Conservation (phyloP, 2,329 filamentous ascomycete genomes). For the Passalora sequoiae region DNA sequence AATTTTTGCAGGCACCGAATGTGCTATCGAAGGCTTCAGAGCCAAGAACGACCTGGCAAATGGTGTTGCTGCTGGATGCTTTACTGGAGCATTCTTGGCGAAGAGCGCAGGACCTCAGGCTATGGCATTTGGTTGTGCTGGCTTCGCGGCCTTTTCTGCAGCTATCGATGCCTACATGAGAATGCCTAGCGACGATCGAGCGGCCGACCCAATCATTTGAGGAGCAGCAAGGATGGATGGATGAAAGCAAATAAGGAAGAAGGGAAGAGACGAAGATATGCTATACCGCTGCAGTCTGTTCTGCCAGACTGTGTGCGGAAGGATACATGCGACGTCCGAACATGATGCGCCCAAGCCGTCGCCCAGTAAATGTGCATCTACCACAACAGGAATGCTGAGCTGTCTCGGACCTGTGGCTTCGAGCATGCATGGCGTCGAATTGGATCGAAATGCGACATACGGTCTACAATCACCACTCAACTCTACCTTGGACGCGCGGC, state of each 20-base stretch:
- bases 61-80: constrained; percentile 78
- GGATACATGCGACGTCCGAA: too few species aligned
- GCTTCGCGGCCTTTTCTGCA: constrained; percentile 87
- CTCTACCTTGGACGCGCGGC: too few species aligned
- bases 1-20: constrained; percentile 88
- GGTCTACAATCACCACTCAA: too few species aligned
- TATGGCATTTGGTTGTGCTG: constrained; percentile 77
- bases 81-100: constrained; percentile 85
- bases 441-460: too few species aligned
- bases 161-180: constrained; percentile 92
- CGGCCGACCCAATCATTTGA: constrained; percentile 36
- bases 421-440: too few species aligned
- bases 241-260: background rate
- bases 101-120: constrained; percentile 85
- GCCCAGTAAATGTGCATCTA: too few species aligned
- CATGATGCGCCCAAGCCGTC: too few species aligned
- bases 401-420: too few species aligned
- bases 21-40: constrained; percentile 84
- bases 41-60: constrained; percentile 93
- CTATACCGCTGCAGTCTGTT: too few species aligned
- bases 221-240: background rate
- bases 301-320: too few species aligned
- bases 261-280: background rate
- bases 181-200: constrained; percentile 50
- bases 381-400: too few species aligned